phyloP scores from a whole-genome alignment of 768 basidiomycete genomes.

The Lactarius tabidus region DNA sequence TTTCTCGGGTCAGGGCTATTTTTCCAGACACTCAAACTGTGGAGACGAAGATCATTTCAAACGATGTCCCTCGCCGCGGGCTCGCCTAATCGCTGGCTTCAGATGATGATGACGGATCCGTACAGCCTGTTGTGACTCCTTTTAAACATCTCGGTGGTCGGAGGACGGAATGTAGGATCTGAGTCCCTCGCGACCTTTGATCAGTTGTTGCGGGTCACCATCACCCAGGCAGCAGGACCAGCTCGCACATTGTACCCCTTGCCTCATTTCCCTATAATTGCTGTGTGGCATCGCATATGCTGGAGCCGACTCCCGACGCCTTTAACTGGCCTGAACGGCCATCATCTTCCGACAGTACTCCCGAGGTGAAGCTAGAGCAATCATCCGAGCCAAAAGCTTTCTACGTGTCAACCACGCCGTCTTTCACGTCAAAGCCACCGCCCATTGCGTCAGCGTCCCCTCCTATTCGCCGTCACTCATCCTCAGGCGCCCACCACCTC shows the following conservation, averaged over 20 bases:
- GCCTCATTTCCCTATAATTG: slow-evolving; percentile 20
- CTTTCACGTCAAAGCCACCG: slow-evolving; percentile 22
- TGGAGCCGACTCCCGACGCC: slow-evolving; percentile 22
- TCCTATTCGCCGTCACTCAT: slow-evolving; percentile 20
- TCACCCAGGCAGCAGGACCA: slow-evolving; percentile 29
- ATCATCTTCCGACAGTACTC: slow-evolving; percentile 28
- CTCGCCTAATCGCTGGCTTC: slow-evolving; percentile 27
- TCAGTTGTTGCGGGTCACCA: slow-evolving; percentile 30
- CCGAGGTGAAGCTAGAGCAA: slow-evolving; percentile 18
- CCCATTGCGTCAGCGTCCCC: slow-evolving; percentile 12
- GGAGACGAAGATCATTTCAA: slow-evolving; percentile 25
- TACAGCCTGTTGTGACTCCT: slow-evolving; percentile 30
- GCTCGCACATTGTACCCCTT: slow-evolving; percentile 19
- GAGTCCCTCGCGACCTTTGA: slow-evolving; percentile 36
- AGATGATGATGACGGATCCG: slow-evolving; percentile 26
- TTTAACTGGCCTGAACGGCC: slow-evolving; percentile 35
- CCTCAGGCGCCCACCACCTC: slow-evolving; percentile 12
- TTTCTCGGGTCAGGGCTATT: slow-evolving; percentile 17
- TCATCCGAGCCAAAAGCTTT: slow-evolving; percentile 31
- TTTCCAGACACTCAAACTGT: slow-evolving; percentile 16
- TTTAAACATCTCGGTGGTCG: slow-evolving; percentile 25
- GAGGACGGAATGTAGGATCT: slow-evolving; percentile 27
- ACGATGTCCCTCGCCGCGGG: slow-evolving; percentile 20
- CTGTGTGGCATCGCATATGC: slow-evolving; percentile 31
- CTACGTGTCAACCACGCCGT: slow-evolving; percentile 40